phyloP scores from a whole-genome alignment of 192 early-diverging fungal genomes.

The Cetraspora pellucida region DNA sequence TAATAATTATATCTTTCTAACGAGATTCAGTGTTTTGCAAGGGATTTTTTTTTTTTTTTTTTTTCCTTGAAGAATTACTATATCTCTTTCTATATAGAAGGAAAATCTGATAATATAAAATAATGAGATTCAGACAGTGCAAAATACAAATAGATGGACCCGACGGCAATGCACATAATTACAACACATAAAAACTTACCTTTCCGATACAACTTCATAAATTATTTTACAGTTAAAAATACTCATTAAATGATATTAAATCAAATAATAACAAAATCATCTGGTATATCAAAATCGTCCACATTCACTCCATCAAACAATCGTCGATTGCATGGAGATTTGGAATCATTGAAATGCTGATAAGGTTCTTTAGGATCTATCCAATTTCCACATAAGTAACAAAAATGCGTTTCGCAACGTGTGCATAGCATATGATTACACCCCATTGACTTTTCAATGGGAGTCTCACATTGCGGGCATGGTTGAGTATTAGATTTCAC shows the following conservation, averaged over 20 bases:
- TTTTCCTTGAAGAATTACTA: no score
- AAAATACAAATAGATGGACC: no score
- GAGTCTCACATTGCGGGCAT: constrained; percentile 36
- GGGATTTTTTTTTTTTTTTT: no score
- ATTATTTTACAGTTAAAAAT: no score
- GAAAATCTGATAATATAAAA: no score
- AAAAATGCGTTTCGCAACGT: constrained; percentile 41
- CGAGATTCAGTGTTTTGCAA: no score
- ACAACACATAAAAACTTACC: no score
- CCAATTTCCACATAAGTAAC: constrained; percentile 42
- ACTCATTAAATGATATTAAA: neutral
- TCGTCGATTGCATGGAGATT: constrained; percentile 33
- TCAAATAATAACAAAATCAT: constrained; percentile 15
- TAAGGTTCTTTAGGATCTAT: constrained; percentile 17
- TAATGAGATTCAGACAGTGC: no score
- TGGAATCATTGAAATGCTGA: constrained; percentile 34
- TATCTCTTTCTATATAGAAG: no score
- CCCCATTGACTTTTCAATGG: constrained; percentile 38
- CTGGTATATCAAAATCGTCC: constrained; percentile 25
- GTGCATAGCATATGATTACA: constrained; percentile 45
- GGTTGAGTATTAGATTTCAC: constrained; percentile 34
- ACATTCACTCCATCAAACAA: constrained; percentile 36
- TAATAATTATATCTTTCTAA: no score
- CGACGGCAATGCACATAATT: no score
- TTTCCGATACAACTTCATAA: no score